Evolutionary conservation across 1,284 basidiomycete species (phyloP).

Genomic region (Megacollybia platyphylla): DNA sequence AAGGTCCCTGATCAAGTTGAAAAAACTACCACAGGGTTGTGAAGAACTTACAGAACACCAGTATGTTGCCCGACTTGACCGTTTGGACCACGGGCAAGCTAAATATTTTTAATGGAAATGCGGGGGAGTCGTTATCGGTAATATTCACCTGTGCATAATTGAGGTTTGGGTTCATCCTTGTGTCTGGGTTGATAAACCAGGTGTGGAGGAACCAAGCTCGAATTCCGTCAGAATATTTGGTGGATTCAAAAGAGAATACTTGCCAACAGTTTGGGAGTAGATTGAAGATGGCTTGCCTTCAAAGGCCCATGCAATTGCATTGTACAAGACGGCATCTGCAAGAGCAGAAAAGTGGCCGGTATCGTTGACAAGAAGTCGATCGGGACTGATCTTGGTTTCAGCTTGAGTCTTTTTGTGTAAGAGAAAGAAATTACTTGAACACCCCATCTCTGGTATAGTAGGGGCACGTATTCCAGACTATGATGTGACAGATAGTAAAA

Average conservation of each 20-base stretch:
- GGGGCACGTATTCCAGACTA: constrained; percentile 49
- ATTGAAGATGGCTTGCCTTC: constrained; percentile 13
- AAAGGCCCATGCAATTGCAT: constrained; percentile 42
- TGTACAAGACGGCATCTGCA: constrained; percentile 51
- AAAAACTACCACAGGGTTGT: not conserved
- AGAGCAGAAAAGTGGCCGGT: constrained; percentile 38
- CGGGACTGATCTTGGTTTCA: constrained; percentile 31
- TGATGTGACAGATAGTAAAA: not conserved
- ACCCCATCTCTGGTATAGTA: constrained; percentile 45
- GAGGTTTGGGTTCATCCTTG: constrained; percentile 58
- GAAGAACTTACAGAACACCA: constrained; percentile 36
- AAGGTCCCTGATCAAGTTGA: constrained; percentile 27
- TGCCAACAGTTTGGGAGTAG: constrained; percentile 21
- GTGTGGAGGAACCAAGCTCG: constrained; percentile 33
- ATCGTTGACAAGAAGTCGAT: constrained; percentile 42
- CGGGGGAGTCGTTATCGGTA: too few relatives aligned
- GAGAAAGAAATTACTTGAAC: constrained; percentile 14
- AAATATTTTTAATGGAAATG: constrained; percentile 10
- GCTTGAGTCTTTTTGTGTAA: not conserved
- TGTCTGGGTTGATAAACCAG: constrained; percentile 48
- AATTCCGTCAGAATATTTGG: not conserved
- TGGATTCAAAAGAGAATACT: constrained; percentile 8
- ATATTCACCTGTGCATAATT: constrained; percentile 27
- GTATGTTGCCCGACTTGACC: constrained; percentile 41
- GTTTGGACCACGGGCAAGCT: constrained; percentile 49